A percentile compares a stretch with the other conserved stretches of the same genome.
Evolutionary conservation across 345 rosid species (phyloP).

Genomic region (Pistacia atlantica): DNA sequence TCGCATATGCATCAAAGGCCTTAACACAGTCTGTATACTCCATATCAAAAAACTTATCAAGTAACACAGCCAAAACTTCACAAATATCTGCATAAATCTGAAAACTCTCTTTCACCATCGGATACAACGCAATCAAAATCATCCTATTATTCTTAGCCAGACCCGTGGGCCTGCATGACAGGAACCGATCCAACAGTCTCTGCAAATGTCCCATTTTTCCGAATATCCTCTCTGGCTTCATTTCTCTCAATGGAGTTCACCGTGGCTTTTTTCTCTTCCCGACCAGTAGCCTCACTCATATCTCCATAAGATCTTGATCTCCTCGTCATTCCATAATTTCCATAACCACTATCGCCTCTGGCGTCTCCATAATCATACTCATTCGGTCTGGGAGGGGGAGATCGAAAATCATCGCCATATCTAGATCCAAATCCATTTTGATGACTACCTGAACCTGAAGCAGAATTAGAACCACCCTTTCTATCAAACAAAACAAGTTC

Average conservation of each 20-base stretch:
- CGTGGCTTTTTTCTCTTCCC: slow-evolving; percentile 37
- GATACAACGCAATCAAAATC: slow-evolving; percentile 74
- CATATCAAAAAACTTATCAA: slow-evolving; percentile 87
- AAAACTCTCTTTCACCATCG: slow-evolving; percentile 79
- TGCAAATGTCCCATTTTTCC: slow-evolving; percentile 86
- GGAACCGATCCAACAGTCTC: slow-evolving; percentile 79
- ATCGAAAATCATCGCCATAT: slow-evolving; percentile 56
- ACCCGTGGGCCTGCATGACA: slow-evolving; percentile 86
- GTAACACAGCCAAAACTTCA: slow-evolving; percentile 75
- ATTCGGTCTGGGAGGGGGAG: slow-evolving; percentile 65
- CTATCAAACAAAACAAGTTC: slow-evolving; percentile 58
- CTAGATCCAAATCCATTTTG: slow-evolving; percentile 37
- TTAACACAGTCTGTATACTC: slow-evolving; percentile 82
- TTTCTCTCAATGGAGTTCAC: slow-evolving; percentile 75
- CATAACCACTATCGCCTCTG: slow-evolving; percentile 36
- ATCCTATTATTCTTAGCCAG: slow-evolving; percentile 69
- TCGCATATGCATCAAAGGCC: slow-evolving; percentile 74
- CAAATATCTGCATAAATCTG: slow-evolving; percentile 81
- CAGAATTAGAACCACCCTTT: slow-evolving; percentile 27
- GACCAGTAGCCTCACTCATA: slow-evolving; percentile 55
- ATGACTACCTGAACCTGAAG: slow-evolving; percentile 33
- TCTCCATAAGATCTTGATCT: slow-evolving; percentile 73
- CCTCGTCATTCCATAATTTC: slow-evolving; percentile 47
- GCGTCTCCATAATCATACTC: slow-evolving; percentile 62
- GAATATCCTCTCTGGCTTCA: slow-evolving; percentile 76